A percentile compares a stretch with the other conserved stretches of the same genome.
phyloP scores from a whole-genome alignment of 2,329 filamentous ascomycete genomes.

The Nectriaceae sp. region DNA sequence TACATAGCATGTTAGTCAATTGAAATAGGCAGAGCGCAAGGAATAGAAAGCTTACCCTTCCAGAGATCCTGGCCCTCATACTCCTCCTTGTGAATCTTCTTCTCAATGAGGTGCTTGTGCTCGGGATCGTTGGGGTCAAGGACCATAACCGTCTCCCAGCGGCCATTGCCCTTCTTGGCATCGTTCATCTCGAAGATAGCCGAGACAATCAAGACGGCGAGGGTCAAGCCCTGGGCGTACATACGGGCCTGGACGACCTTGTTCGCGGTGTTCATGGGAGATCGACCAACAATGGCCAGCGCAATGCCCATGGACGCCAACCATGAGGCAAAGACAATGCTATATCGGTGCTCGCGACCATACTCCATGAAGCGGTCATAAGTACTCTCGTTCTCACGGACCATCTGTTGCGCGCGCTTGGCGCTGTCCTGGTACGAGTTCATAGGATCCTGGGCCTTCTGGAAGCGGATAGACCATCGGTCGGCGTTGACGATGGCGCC shows the following conservation, averaged over 20 bases:
- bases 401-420: slow-evolving; percentile 55
- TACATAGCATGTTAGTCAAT: slow-evolving; percentile 31
- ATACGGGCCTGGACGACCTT: slow-evolving; percentile 94
- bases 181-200: slow-evolving; percentile 82
- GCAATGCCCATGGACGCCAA: slow-evolving; percentile 76
- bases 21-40: neutral
- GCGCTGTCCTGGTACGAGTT: slow-evolving; percentile 66
- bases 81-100: slow-evolving; percentile 82
- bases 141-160: slow-evolving; percentile 84
- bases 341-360: slow-evolving; percentile 80
- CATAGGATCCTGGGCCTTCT: slow-evolving; percentile 68
- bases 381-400: slow-evolving; percentile 56
- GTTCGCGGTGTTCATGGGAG: slow-evolving; percentile 72
- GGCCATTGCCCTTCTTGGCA: slow-evolving; percentile 71
- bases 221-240: slow-evolving; percentile 86
- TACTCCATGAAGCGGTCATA: slow-evolving; percentile 68
- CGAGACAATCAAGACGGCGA: slow-evolving; percentile 79
- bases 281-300: slow-evolving; percentile 74
- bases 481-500: slow-evolving; percentile 88
- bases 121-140: slow-evolving; percentile 79
- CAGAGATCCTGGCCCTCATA: slow-evolving; percentile 91
- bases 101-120: slow-evolving; percentile 83
- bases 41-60: slow-evolving; percentile 66
- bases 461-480: slow-evolving; percentile 64
- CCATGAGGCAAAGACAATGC: slow-evolving; percentile 82